Base-by-base conservation (phyloP, 192 early-diverging fungal genomes). In the Coemansia sp. region DNA sequence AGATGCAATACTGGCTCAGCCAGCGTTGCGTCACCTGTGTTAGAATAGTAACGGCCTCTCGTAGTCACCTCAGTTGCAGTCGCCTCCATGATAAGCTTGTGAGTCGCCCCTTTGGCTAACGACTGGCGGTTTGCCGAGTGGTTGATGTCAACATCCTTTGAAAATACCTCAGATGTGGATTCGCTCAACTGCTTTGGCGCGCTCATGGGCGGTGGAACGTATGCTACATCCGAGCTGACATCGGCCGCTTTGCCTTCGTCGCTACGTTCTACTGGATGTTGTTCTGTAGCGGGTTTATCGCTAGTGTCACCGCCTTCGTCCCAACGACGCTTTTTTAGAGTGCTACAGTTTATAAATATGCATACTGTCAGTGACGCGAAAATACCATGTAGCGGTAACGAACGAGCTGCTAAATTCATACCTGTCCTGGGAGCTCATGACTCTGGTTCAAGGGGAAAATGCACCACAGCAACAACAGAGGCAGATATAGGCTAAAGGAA, bases 1-100 rank as follows among this genome's bases (percentile, higher is more conserved):
- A 95, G 79, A 59, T 89, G 89, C 22, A 95, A 82, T 2, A 91
- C 89, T 51, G 93, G 93, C 26, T 91, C 88, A 7, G 82, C 85
- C 12, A 87, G 86, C 13, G 89, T 92, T 11, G 91, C 90, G n/a
- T 89, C 47, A 39, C 67, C 83, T 6, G 84, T 68, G 66, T 94
- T 85, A 24, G 85, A 75, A 71, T 93, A 94, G 74, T 91, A 91
- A 56, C 88, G 88, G 68, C 93, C 94, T 39, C 88, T 76, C n/a
- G 92, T 94, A 3, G 87, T 88, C 18, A 95, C 84, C 66, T 88
- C 88, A 72, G 62, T 59, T 38, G 53, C 89, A 18, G 93, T 91
- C 26, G 90, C 89, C 24, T 91, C 86, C 61, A 87, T 88, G 54
- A 94, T 87, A 64, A 85, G 71, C 14, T 78, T 69, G 72, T 94